Evolutionary conservation across 108 stramenopile genomes (phyloP).

Genomic region (Nitzschia palea): DNA sequence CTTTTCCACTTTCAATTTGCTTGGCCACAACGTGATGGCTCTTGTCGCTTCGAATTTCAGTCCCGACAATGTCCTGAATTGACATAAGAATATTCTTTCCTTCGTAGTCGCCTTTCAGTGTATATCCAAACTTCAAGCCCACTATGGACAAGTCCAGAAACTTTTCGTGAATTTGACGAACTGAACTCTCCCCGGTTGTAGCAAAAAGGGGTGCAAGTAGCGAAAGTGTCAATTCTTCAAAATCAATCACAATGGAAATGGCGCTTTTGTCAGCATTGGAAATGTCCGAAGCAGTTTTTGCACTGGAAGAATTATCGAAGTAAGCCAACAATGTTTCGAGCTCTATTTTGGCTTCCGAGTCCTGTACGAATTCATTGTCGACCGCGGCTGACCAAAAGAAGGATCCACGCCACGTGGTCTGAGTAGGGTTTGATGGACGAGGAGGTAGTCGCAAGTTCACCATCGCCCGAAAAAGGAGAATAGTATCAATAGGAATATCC

Average conservation of each 20-base stretch:
- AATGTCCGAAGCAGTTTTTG: constrained; percentile 5
- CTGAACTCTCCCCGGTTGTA: constrained; percentile 23
- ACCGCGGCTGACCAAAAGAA: constrained; percentile 19
- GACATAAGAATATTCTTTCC: constrained; percentile 33
- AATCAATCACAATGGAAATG: constrained; percentile 31
- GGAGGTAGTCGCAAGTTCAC: constrained; percentile 36
- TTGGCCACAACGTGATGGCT: constrained; percentile 29
- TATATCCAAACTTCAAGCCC: constrained; percentile 11
- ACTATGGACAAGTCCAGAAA: constrained; percentile 42
- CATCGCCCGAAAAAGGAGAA: constrained; percentile 56
- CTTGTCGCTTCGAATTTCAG: constrained; percentile 37
- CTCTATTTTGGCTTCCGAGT: constrained; percentile 33
- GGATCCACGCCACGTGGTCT: background rate
- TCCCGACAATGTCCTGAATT: constrained; percentile 34
- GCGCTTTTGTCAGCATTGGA: constrained; percentile 19
- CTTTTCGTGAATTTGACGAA: constrained; percentile 37
- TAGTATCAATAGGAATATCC: constrained; percentile 49
- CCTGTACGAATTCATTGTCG: constrained; percentile 17
- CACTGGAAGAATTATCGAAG: constrained; percentile 28
- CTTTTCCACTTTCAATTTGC: background rate
- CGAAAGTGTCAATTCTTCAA: constrained; percentile 38
- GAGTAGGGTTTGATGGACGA: background rate
- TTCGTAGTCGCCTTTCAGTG: constrained; percentile 50
- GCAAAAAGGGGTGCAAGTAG: constrained; percentile 33
- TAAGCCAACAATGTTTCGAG: constrained; percentile 35